phyloP scores from a whole-genome alignment of 2,329 filamentous ascomycete species.

The Grosmannia penicillata region DNA sequence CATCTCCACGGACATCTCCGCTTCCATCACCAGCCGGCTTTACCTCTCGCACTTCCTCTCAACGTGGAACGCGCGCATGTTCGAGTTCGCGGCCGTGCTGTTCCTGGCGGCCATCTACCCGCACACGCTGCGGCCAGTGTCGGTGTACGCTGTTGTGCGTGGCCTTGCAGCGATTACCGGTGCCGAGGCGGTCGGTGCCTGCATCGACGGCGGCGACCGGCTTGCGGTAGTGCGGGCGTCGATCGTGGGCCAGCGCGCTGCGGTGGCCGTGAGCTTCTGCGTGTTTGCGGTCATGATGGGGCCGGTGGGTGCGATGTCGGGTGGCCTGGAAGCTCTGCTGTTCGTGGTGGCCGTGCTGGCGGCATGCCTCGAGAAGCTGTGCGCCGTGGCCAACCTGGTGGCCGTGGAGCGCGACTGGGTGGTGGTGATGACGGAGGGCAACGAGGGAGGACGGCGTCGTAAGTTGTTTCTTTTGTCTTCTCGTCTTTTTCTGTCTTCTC shows the following conservation, averaged over 20 bases:
- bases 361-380: conserved; percentile 55
- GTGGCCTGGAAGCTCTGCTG: neutral
- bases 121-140: conserved; percentile 47
- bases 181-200: conserved; percentile 40
- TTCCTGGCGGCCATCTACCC: conserved; percentile 42
- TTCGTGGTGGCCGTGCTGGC: conserved; percentile 20
- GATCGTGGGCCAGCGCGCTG: conserved; percentile 27
- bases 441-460: conserved; percentile 16
- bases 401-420: conserved; percentile 61
- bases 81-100: conserved; percentile 47
- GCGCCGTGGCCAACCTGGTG: conserved; percentile 48
- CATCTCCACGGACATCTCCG: neutral
- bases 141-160: conserved; percentile 52
- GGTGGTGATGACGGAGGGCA: conserved; percentile 30
- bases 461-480: too few relatives aligned
- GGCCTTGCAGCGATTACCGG: conserved; percentile 41
- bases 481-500: too few relatives aligned
- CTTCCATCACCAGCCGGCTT: conserved; percentile 18
- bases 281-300: conserved; percentile 24
- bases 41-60: conserved; percentile 48
- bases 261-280: conserved; percentile 31
- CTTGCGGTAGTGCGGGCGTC: conserved; percentile 34
- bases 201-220: conserved; percentile 41
- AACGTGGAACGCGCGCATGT: conserved; percentile 49
- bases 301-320: neutral